Evolutionary conservation across 2,329 filamentous ascomycete species (phyloP).

Genomic region (Didymella sp.): DNA sequence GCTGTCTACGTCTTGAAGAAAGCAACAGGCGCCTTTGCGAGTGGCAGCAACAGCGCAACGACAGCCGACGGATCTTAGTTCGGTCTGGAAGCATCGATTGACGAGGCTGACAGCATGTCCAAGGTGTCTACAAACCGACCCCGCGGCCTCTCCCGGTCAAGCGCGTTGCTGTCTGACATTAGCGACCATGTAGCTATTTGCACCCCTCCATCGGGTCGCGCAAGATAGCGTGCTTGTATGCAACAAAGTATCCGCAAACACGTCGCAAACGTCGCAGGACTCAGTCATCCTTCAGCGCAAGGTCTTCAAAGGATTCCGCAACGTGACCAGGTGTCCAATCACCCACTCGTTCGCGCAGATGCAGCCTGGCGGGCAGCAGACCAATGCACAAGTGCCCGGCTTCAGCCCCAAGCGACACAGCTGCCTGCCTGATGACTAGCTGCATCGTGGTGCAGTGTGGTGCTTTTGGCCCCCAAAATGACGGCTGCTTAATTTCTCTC

Average conservation of each 20-base stretch:
- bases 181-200: constrained; percentile 15
- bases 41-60: constrained; percentile 2
- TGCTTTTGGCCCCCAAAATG: constrained; percentile 35
- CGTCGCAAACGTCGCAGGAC: constrained; percentile 3
- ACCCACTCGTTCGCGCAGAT: constrained; percentile 14
- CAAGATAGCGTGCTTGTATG: constrained; percentile 3
- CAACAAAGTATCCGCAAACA: constrained; percentile 6
- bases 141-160: constrained; percentile 6
- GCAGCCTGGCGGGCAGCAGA: constrained; percentile 32
- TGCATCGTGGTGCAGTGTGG: constrained; percentile 29
- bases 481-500: constrained; percentile 26
- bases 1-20: constrained; percentile 8
- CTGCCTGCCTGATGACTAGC: constrained; percentile 42
- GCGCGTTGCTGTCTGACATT: constrained; percentile 12
- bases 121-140: constrained; percentile 12
- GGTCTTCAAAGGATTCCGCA: constrained; percentile 6
- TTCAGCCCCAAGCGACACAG: constrained; percentile 28
- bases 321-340: constrained; percentile 20
- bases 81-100: constrained; percentile 2
- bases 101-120: constrained; percentile 16
- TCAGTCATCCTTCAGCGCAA: constrained; percentile 2
- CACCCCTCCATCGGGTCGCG: constrained; percentile 8
- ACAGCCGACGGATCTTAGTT: constrained; percentile 4
- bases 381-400: constrained; percentile 25
- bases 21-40: background rate